Percentiles rank a stretch among this genome's conserved stretches.
These are phyloP conservation scores for Picea sitchensis DNA, from an alignment of 75 land plant species.

Conservation along the genomic window DNA sequence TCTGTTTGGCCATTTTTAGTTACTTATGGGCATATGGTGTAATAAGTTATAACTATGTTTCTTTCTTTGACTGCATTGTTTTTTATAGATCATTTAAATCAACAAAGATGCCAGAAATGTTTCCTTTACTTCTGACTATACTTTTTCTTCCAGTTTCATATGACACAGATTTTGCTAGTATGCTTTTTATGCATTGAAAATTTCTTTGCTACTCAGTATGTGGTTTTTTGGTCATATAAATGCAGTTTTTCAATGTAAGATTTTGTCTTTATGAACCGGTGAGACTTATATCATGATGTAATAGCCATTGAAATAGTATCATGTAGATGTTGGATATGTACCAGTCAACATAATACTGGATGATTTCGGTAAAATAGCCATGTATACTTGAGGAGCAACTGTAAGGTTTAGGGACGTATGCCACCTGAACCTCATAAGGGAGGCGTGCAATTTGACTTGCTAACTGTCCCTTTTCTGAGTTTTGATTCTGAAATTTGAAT, in stretches of 20 bases:
- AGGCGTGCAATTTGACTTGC: neutral
- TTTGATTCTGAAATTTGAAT: neutral
- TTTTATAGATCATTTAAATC: too few relatives aligned
- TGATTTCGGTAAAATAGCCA: neutral
- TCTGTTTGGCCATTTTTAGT: too few relatives aligned
- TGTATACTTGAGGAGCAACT: neutral
- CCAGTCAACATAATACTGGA: neutral
- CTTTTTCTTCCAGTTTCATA: too few relatives aligned
- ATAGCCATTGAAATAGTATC: neutral
- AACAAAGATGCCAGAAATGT: too few relatives aligned
- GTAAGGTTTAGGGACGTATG: neutral
- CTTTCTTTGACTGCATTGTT: too few relatives aligned
- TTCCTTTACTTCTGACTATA: too few relatives aligned
- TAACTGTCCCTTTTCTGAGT: neutral
- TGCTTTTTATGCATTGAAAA: too few relatives aligned
- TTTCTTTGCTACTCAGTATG: too few relatives aligned
- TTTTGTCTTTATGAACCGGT: neutral
- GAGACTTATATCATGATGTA: neutral
- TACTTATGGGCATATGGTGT: too few relatives aligned
- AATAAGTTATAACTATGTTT: too few relatives aligned
- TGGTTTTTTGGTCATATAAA: neutral
- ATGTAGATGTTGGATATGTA: neutral
- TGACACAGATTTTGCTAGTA: too few relatives aligned
- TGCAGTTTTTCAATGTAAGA: neutral
- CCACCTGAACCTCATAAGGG: neutral